phyloP scores from a whole-genome alignment of 176 grass and related monocot genomes.

The Aegilops umbellulata region DNA sequence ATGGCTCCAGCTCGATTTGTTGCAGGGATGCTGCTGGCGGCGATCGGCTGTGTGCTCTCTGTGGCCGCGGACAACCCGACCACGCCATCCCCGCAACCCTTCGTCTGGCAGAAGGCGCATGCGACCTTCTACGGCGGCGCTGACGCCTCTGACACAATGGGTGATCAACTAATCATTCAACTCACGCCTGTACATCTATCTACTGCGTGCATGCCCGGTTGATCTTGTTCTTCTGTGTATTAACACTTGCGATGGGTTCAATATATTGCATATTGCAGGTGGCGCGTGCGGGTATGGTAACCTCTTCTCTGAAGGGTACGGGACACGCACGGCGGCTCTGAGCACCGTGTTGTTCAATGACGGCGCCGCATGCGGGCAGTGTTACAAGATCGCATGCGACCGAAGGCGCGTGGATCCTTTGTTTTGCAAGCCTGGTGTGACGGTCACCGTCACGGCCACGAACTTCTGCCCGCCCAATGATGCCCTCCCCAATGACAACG shows the following conservation, averaged over 20 bases:
- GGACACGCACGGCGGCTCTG: slow-evolving; percentile 41
- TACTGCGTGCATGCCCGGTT: too few relatives aligned
- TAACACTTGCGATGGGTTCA: too few relatives aligned
- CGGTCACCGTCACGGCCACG: slow-evolving; percentile 35
- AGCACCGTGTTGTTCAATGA: slow-evolving; percentile 45
- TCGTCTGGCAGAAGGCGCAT: background rate
- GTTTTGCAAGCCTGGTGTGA: slow-evolving; percentile 22
- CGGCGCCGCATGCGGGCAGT: slow-evolving; percentile 42
- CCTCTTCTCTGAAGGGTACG: slow-evolving; percentile 61
- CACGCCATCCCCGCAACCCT: too few relatives aligned
- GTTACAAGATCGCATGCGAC: slow-evolving; percentile 55
- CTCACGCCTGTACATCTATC: too few relatives aligned
- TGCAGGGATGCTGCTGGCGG: too few relatives aligned
- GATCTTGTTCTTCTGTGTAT: too few relatives aligned
- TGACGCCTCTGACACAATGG: too few relatives aligned
- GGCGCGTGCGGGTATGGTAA: slow-evolving; percentile 63
- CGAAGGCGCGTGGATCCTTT: background rate
- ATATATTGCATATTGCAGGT: background rate
- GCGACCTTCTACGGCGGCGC: background rate
- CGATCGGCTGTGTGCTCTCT: too few relatives aligned
- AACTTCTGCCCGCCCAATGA: slow-evolving; percentile 47
- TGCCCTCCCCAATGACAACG: background rate
- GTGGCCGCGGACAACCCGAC: too few relatives aligned
- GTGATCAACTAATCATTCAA: too few relatives aligned
- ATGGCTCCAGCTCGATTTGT: too few relatives aligned